Conservation (phyloP, 2,329 filamentous ascomycete species). For the Colletotrichum plurivorum region DNA sequence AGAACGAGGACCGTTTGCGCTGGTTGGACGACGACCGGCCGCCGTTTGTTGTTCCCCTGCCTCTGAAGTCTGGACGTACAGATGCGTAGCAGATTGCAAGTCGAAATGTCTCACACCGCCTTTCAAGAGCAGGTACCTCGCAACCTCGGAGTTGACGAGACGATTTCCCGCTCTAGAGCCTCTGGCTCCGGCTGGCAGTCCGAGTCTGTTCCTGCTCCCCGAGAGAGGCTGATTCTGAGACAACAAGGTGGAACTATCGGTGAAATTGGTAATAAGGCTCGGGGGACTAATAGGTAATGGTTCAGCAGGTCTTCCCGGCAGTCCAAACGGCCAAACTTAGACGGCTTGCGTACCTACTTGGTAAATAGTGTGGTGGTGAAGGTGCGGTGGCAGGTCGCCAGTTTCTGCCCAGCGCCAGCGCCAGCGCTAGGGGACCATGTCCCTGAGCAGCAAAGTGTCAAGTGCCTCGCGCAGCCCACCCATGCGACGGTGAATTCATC, state of each 20-base stretch:
- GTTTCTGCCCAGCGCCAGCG: constrained; percentile 6
- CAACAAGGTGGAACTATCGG: not conserved
- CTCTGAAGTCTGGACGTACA: not conserved
- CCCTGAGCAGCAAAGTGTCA: constrained; percentile 39
- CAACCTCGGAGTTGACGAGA: not conserved
- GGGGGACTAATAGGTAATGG: no score
- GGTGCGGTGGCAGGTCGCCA: constrained; percentile 1
- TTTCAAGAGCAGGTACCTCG: constrained; percentile 13
- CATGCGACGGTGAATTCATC: constrained; percentile 40
- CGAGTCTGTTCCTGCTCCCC: not conserved
- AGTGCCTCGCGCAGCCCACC: constrained; percentile 35
- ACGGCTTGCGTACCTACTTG: constrained; percentile 10
- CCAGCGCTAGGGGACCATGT: constrained; percentile 21
- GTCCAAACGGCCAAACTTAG: not conserved
- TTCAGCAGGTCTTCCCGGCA: no score
- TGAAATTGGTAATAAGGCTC: not conserved
- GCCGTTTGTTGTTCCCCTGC: constrained; percentile 4
- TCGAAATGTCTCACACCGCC: constrained; percentile 32
- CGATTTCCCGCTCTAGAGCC: not conserved
- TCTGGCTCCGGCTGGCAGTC: not conserved
- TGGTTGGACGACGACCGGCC: not conserved
- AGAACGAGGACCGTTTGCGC: constrained; percentile 17
- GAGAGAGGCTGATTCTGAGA: not conserved
- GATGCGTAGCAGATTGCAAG: constrained; percentile 28
- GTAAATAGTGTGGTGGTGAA: no score